Percentiles rank a stretch among this genome's conserved stretches.
Evolutionary conservation across 495 filamentous ascomycete species (phyloP).

Genomic region (Mycothermus thermophilus): DNA sequence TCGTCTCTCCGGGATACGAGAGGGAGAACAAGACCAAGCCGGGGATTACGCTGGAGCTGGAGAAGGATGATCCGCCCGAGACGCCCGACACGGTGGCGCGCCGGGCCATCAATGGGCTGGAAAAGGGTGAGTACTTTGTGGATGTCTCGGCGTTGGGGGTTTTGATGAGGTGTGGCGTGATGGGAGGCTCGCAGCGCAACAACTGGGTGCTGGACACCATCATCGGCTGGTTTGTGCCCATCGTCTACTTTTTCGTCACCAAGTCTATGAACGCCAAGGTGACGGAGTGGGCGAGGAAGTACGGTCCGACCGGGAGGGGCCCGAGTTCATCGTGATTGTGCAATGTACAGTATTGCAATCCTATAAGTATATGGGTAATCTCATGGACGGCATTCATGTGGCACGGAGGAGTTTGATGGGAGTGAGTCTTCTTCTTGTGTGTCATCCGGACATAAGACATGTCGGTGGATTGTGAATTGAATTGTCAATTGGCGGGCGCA

Average conservation of each 20-base stretch:
- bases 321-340: slow-evolving; percentile 11
- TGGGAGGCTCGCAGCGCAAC: slow-evolving; percentile 46
- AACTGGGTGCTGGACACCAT: slow-evolving; percentile 49
- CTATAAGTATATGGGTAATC: neutral
- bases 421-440: too few relatives aligned
- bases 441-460: too few relatives aligned
- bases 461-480: too few relatives aligned
- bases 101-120: slow-evolving; percentile 55
- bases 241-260: slow-evolving; percentile 49
- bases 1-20: slow-evolving; percentile 59
- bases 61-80: slow-evolving; percentile 68
- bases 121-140: slow-evolving; percentile 66
- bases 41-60: slow-evolving; percentile 62
- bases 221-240: slow-evolving; percentile 37
- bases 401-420: too few relatives aligned
- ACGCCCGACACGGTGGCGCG: slow-evolving; percentile 63
- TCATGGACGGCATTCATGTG: too few relatives aligned
- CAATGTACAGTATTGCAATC: neutral
- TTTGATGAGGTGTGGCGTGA: slow-evolving; percentile 47
- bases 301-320: slow-evolving; percentile 39
- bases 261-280: slow-evolving; percentile 47
- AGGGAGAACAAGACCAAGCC: slow-evolving; percentile 74
- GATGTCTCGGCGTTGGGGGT: slow-evolving; percentile 54
- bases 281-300: slow-evolving; percentile 40
- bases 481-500: too few relatives aligned